These are phyloP conservation scores for Periconia macrospinosa DNA, from an alignment of 2,329 filamentous ascomycete genomes.

Conservation along the genomic window DNA sequence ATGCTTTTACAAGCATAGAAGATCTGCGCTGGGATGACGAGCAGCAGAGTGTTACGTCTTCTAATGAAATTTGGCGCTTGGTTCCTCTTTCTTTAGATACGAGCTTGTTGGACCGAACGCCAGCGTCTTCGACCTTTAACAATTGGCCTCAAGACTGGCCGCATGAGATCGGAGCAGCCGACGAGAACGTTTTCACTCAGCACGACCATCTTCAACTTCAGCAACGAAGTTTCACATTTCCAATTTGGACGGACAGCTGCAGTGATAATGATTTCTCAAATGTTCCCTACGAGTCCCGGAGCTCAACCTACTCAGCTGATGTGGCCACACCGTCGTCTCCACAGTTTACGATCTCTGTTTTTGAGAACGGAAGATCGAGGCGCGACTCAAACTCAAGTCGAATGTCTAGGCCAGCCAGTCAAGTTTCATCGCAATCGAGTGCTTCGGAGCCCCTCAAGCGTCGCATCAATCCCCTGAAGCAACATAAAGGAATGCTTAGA, in stretches of 20 bases:
- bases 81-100: neutral
- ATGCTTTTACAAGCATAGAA: conserved; percentile 1
- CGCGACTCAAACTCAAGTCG: conserved; percentile 3
- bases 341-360: neutral
- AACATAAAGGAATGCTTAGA: neutral
- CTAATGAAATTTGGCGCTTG: neutral
- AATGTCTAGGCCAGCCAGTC: neutral
- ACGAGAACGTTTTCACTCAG: neutral
- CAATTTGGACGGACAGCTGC: neutral
- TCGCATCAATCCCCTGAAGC: conserved; percentile 2
- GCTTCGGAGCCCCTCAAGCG: neutral
- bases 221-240: neutral
- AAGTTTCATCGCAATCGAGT: neutral
- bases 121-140: neutral
- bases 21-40: neutral
- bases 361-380: neutral
- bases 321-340: neutral
- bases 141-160: neutral
- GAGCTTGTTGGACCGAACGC: neutral
- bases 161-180: neutral
- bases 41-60: neutral
- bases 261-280: neutral
- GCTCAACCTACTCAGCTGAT: neutral
- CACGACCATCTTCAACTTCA: neutral
- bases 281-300: neutral